phyloP scores from a whole-genome alignment of 208 protist genomes.

The Naegleria fowleri region DNA sequence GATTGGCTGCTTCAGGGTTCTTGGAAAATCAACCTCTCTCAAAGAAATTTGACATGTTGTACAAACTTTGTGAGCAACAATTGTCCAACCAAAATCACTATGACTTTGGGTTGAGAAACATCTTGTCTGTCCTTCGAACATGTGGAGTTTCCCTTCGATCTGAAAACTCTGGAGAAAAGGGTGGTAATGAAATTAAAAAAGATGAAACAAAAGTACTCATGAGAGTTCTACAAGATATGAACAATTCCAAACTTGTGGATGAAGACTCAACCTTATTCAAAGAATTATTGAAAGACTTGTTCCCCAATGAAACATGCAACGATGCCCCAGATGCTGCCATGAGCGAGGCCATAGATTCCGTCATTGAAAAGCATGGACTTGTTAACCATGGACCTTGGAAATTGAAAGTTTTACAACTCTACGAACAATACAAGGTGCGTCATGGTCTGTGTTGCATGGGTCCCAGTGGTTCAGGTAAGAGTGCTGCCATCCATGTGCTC shows the following conservation, averaged over 20 bases:
- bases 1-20: slow-evolving; percentile 71
- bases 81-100: slow-evolving; percentile 78
- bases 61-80: slow-evolving; percentile 72
- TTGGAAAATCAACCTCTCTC: slow-evolving; percentile 53
- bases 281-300: slow-evolving; percentile 64
- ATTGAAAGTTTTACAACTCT: slow-evolving; percentile 69
- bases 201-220: slow-evolving; percentile 72
- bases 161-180: background rate
- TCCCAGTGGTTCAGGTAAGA: slow-evolving; percentile 68
- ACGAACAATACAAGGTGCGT: slow-evolving; percentile 65
- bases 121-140: slow-evolving; percentile 76
- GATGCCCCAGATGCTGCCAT: slow-evolving; percentile 42
- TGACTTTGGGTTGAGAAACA: slow-evolving; percentile 79
- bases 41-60: slow-evolving; percentile 76
- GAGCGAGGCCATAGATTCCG: slow-evolving; percentile 39
- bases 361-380: slow-evolving; percentile 37
- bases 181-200: slow-evolving; percentile 5
- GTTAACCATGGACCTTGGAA: slow-evolving; percentile 53
- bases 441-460: slow-evolving; percentile 69
- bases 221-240: slow-evolving; percentile 70
- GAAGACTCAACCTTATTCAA: slow-evolving; percentile 78
- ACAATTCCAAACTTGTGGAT: slow-evolving; percentile 79
- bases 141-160: slow-evolving; percentile 48
- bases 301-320: slow-evolving; percentile 55
- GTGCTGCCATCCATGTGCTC: slow-evolving; percentile 49